Percentiles rank a stretch among this genome's conserved stretches.
These are phyloP conservation scores for Fragaria vesca DNA, from an alignment of 306 rosid species.

Conservation along the genomic window DNA sequence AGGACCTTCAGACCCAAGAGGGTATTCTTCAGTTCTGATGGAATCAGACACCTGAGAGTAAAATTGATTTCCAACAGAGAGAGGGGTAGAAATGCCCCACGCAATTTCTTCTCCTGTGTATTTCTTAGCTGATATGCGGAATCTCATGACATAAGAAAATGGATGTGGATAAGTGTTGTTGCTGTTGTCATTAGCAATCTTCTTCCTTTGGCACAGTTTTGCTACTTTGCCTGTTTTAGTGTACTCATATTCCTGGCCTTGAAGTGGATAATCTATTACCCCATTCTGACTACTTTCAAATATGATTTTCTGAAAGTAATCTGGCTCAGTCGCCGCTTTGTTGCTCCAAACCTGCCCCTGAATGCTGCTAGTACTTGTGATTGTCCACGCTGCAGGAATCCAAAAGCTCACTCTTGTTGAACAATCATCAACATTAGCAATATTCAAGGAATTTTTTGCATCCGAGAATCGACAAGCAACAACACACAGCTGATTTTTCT, in stretches of 20 bases:
- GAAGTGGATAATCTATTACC: neutral
- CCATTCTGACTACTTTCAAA: constrained; percentile 10
- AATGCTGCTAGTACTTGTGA: constrained; percentile 28
- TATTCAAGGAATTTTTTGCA: constrained; percentile 19
- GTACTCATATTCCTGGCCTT: constrained; percentile 40
- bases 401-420: constrained; percentile 43
- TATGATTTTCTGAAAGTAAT: constrained; percentile 42
- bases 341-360: constrained; percentile 59
- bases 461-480: constrained; percentile 42
- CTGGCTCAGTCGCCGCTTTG: constrained; percentile 25
- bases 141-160: constrained; percentile 37
- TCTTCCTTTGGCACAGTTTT: constrained; percentile 27
- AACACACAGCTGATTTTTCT: constrained; percentile 27
- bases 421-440: constrained; percentile 46
- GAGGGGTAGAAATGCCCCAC: constrained; percentile 36
- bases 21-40: neutral
- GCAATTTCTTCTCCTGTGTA: constrained; percentile 9
- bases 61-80: constrained; percentile 34
- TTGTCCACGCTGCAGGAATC: constrained; percentile 49
- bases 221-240: constrained; percentile 35
- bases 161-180: constrained; percentile 18
- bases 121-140: constrained; percentile 31
- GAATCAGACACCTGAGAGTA: neutral
- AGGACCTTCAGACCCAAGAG: neutral
- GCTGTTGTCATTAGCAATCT: constrained; percentile 22